These are phyloP conservation scores for Sicyos edulis DNA, from an alignment of 306 rosid genomes.

Conservation along the genomic window DNA sequence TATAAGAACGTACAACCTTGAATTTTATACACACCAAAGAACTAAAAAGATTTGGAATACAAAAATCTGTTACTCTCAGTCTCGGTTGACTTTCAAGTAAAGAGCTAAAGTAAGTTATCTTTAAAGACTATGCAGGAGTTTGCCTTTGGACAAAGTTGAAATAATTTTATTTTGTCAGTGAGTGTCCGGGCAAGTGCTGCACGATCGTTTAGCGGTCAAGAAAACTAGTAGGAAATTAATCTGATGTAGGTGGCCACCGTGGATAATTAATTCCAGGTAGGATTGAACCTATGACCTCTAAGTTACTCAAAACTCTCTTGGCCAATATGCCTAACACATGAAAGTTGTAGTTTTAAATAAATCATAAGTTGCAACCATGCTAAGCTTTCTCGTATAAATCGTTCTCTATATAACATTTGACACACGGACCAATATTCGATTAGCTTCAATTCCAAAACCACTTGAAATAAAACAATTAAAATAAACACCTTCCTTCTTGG, in stretches of 20 bases:
- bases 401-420: not conserved
- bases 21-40: not conserved
- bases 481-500: too few relatives aligned
- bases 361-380: not conserved
- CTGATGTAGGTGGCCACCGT: too few relatives aligned
- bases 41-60: not conserved
- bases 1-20: not conserved
- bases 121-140: not conserved
- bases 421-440: not conserved
- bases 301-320: too few relatives aligned
- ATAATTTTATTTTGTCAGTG: too few relatives aligned
- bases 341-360: not conserved
- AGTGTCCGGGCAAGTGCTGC: too few relatives aligned
- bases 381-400: not conserved
- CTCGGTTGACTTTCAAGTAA: not conserved
- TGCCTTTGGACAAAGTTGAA: not conserved
- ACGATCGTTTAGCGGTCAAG: too few relatives aligned
- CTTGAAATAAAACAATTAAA: not conserved
- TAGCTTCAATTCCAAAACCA: not conserved
- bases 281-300: too few relatives aligned
- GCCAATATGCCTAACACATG: too few relatives aligned
- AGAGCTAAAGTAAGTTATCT: too few relatives aligned
- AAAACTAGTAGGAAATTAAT: too few relatives aligned
- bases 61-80: not conserved
- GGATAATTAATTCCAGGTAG: too few relatives aligned